Evolutionary conservation across 208 protist genomes (phyloP), one percentile per base, ranked within the genome.

Genomic region (Willaertia magna): DNA sequence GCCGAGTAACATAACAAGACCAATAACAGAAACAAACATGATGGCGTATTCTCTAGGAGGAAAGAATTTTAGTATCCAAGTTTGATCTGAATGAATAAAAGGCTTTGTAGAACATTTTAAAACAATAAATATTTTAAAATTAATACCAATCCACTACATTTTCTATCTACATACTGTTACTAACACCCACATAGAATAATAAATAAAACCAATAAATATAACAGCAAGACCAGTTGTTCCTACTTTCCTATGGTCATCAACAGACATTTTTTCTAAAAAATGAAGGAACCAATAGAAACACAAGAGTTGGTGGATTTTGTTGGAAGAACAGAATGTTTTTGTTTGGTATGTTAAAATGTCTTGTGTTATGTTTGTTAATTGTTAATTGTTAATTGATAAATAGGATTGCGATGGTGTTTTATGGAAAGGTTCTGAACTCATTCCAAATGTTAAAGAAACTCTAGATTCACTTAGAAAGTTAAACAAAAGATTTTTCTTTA

Each of bases 341-440:
- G 55, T n/a, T 67, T 67, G 12, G 47, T 16, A 16, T 49, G 47
- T 49, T 4, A 49, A 16, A 12, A 12, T 16, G 47, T 49, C 12
- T 16, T 49, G 47, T 49, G 12, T 12, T 4, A 49, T 16, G 55
- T 67, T 67, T 18, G 55, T 67, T 34, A n/a, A n/a, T 67, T 34
- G n/a, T 67, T 67, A 30, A 14, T 34, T 34, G n/a, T 30, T 9
- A 34, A 14, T 12, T 67, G 3, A 59, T n/a, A n/a, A 20, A 59
- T 22, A 59, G 51, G 74, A 79, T 47, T 79, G 74, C 47, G 74
- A 79, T 79, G 74, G 74, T 48, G 74, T 79, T 6, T 20, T 79
- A 14, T 79, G 74, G 74, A 22, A 48, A 40, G 76, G 76, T 7
- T 18, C 18, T 1, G 43, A 81, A 51, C 0, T 51, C 1, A 14